Base-by-base conservation (phyloP, 1,284 basidiomycete species). In the Ganoderma lucidum region DNA sequence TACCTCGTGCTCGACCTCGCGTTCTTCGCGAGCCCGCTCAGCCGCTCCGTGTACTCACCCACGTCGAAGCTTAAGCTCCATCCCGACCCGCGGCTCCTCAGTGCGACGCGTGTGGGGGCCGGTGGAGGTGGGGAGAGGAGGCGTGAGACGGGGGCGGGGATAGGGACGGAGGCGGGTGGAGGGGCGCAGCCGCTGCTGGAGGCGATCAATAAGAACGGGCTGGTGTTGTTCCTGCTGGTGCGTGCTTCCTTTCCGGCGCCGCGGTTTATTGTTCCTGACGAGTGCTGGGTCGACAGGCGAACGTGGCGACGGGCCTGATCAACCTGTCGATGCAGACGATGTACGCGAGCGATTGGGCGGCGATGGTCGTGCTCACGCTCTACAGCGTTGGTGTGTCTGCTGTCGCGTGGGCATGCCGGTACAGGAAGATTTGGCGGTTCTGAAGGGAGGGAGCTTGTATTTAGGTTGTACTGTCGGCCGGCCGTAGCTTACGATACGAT, bases 301-400 rank as follows among this genome's bases (percentile, higher is more conserved):
- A 99, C 79, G 79, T 98, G 0, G 79, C 89, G 35, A 99, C 97
- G 0, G 97, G 97, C 0, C 71, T 94, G 19, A 84, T 98, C 71
- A 99, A 99, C 78, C 75, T 99, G 28, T 85, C 87, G 0, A 85
- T 97, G 71, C 80, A 84, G 74, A 98, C 96, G 5, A 96, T 99
- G 90, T 96, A 97, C 76, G 85, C 86, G 15, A 80, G 85, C 0
- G 83, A 91, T 67, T 65, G 69, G 32, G 76, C 81, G 45, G 90
- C 95, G 1, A 85, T 97, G 83, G 62, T 82, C 6, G 85, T 97
- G 23, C 80, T 99, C 12, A 73, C 83, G 3, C 77, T 75, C 0
- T 99, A 99, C 80, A 83, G 88, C 2, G 83, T 87, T 19, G 83
- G 78, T 0, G 77, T 94, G 14, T 91, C 88, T 70, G 80, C 77